phyloP scores from a whole-genome alignment of 2,329 filamentous ascomycete genomes.

The Daldinia sp. region DNA sequence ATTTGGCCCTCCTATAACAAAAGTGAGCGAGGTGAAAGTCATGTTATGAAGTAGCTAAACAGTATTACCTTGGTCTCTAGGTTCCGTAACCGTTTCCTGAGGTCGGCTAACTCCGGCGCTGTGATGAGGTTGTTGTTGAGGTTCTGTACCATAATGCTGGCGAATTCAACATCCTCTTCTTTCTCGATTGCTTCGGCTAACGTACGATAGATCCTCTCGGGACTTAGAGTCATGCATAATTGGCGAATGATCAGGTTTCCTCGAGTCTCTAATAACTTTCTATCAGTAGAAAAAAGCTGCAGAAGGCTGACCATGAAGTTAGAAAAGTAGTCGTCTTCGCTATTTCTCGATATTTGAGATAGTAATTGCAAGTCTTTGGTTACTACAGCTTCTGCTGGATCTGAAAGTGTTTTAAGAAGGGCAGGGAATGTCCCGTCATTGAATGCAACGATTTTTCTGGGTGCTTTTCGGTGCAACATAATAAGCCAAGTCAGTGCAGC shows the following conservation, averaged over 20 bases:
- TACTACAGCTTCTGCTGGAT: constrained; percentile 94
- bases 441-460: constrained; percentile 91
- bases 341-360: constrained; percentile 96
- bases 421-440: constrained; percentile 98
- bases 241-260: constrained; percentile 98
- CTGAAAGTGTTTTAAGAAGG: constrained; percentile 93
- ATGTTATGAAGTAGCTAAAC: not conserved
- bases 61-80: constrained; percentile 79
- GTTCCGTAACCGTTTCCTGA: constrained; percentile 90
- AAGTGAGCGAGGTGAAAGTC: constrained; percentile 23
- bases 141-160: constrained; percentile 99
- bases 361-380: constrained; percentile 93
- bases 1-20: constrained; percentile 83
- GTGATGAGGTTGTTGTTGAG: constrained; percentile 99
- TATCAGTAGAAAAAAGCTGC: constrained; percentile 94
- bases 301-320: constrained; percentile 98
- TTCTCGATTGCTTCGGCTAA: constrained; percentile 97
- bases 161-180: constrained; percentile 98
- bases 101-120: constrained; percentile 89
- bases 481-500: constrained; percentile 96
- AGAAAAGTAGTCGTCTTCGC: constrained; percentile 96
- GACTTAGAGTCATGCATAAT: constrained; percentile 90
- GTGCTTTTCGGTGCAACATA: constrained; percentile 96
- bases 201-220: constrained; percentile 94
- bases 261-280: constrained; percentile 88